phyloP scores from a whole-genome alignment of 1,284 basidiomycete genomes.

The Cryptococcus neoformans region DNA sequence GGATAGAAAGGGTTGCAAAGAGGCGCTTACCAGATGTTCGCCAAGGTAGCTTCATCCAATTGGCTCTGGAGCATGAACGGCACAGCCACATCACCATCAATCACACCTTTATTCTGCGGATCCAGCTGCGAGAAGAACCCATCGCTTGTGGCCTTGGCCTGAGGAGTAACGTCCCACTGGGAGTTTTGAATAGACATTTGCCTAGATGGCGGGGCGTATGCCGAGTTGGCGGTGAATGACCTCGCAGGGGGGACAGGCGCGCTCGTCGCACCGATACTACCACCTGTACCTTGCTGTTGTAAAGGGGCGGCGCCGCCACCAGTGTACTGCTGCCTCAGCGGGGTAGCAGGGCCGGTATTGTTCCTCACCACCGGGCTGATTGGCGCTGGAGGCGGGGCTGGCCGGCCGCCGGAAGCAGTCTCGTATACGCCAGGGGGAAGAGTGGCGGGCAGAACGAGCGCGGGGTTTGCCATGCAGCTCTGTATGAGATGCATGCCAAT shows the following conservation, averaged over 20 bases:
- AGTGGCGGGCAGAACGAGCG: slow-evolving; percentile 68
- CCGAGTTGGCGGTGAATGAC: slow-evolving; percentile 24
- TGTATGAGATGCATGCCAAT: slow-evolving; percentile 95
- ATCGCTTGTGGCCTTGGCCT: slow-evolving; percentile 79
- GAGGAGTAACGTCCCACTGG: slow-evolving; percentile 78
- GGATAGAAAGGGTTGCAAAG: background rate
- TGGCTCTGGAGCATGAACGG: slow-evolving; percentile 95
- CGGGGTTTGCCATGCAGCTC: slow-evolving; percentile 73
- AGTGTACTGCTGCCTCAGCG: slow-evolving; percentile 51
- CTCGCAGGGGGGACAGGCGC: slow-evolving; percentile 1
- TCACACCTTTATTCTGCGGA: slow-evolving; percentile 67
- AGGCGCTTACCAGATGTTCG: slow-evolving; percentile 76
- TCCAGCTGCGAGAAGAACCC: slow-evolving; percentile 82
- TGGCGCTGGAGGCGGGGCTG: background rate
- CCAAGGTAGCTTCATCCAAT: slow-evolving; percentile 76
- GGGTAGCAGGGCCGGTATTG: slow-evolving; percentile 32
- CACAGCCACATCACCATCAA: slow-evolving; percentile 92
- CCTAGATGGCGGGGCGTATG: background rate
- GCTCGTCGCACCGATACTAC: slow-evolving; percentile 2
- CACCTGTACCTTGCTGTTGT: slow-evolving; percentile 54
- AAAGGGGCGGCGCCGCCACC: slow-evolving; percentile 34
- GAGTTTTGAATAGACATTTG: slow-evolving; percentile 3
- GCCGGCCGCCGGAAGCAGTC: slow-evolving; percentile 61
- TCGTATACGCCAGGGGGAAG: slow-evolving; percentile 90
- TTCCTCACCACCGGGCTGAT: slow-evolving; percentile 32